These are phyloP conservation scores for Cyclocybe aegerita DNA, from an alignment of 768 basidiomycete genomes.

Conservation along the genomic window DNA sequence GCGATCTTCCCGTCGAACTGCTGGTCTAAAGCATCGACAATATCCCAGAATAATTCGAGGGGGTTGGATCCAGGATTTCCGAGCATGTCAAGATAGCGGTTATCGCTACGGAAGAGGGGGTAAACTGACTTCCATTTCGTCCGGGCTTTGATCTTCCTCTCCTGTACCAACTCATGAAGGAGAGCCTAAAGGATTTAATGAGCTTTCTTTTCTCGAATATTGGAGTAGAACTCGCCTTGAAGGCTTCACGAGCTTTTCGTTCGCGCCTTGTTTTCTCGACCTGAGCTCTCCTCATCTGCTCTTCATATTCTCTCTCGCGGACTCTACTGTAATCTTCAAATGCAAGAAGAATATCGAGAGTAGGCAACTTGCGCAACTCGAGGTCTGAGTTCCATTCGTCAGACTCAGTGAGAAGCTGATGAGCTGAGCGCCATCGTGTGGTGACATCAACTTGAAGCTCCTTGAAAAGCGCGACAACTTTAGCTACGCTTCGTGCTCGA, in stretches of 20 bases:
- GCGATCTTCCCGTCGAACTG: conserved; percentile 77
- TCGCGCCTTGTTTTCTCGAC: conserved; percentile 85
- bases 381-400: conserved; percentile 76
- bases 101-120: conserved; percentile 71
- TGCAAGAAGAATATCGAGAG: conserved; percentile 86
- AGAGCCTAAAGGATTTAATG: conserved; percentile 48
- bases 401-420: conserved; percentile 71
- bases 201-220: neutral
- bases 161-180: conserved; percentile 64
- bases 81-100: conserved; percentile 83
- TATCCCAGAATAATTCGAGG: conserved; percentile 95
- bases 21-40: conserved; percentile 85
- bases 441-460: conserved; percentile 86
- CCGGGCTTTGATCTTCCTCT: conserved; percentile 71
- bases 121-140: conserved; percentile 93
- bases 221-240: conserved; percentile 58
- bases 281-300: conserved; percentile 74
- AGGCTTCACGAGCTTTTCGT: conserved; percentile 88
- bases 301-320: conserved; percentile 89
- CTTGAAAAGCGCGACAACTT: conserved; percentile 84
- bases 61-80: conserved; percentile 95
- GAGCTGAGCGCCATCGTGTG: conserved; percentile 90
- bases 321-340: conserved; percentile 94
- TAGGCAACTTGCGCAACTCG: conserved; percentile 81
- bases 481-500: conserved; percentile 76